Conservation (phyloP, 1,139 yeast genomes). For the Scheffersomyces lignicola region DNA sequence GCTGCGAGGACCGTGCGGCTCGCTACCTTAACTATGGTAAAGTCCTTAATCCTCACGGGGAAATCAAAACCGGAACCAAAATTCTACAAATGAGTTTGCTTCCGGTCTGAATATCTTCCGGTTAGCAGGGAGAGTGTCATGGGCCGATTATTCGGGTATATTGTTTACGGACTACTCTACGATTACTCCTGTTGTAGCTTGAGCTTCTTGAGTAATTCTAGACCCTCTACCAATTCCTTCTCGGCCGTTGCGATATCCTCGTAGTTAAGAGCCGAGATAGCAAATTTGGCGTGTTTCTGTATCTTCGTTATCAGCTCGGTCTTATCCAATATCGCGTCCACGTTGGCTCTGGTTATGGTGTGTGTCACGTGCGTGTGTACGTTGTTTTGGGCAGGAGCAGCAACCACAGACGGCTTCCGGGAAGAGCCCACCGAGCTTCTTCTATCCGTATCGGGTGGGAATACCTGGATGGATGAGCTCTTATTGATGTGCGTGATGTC, state of each 20-base stretch:
- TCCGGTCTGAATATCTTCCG: no score
- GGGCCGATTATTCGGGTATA: no score
- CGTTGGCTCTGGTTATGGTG: conserved; percentile 42
- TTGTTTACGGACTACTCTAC: no score
- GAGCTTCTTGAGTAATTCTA: conserved; percentile 32
- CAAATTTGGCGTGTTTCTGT: conserved; percentile 87
- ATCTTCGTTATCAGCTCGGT: conserved; percentile 66
- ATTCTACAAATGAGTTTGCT: no score
- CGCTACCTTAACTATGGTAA: no score
- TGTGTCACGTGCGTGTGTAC: conserved; percentile 9
- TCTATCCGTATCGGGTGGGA: conserved; percentile 22
- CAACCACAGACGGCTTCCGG: conserved; percentile 4
- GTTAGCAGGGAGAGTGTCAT: no score
- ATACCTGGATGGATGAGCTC: conserved; percentile 38
- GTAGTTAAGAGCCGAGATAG: conserved; percentile 89
- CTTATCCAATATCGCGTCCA: conserved; percentile 52
- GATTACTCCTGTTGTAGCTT: conserved; percentile 14
- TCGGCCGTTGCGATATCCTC: conserved; percentile 86
- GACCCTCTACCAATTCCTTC: conserved; percentile 65
- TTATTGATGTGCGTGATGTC: conserved; percentile 40
- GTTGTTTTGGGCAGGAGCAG: conserved; percentile 4
- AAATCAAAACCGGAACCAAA: no score
- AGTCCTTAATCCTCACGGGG: no score
- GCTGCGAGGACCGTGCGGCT: no score
- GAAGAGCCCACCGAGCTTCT: conserved; percentile 7